These are phyloP conservation scores for Amanita molliuscula DNA, from an alignment of 768 basidiomycete species.

Conservation along the genomic window DNA sequence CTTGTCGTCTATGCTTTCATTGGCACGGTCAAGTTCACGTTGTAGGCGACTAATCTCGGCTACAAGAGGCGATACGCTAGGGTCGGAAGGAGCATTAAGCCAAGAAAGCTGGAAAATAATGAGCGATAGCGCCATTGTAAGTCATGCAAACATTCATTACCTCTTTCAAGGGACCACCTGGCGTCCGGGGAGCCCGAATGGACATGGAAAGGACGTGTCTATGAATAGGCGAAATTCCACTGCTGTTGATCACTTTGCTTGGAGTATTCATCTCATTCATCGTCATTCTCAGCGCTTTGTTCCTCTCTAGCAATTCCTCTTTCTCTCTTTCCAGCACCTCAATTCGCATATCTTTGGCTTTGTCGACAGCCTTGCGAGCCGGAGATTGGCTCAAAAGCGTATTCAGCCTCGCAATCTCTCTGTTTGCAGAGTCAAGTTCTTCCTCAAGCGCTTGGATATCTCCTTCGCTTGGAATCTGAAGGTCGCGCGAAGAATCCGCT, in stretches of 20 bases:
- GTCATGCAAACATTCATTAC: conserved; percentile 29
- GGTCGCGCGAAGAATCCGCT: conserved; percentile 14
- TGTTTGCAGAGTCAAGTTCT: conserved; percentile 70
- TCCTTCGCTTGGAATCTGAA: conserved; percentile 29
- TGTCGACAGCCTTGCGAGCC: conserved; percentile 67
- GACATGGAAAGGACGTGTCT: conserved; percentile 63
- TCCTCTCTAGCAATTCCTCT: conserved; percentile 63
- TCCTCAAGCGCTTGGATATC: conserved; percentile 61
- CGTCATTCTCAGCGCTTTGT: conserved; percentile 46
- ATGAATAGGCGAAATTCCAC: conserved; percentile 68
- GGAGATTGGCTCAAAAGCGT: conserved; percentile 62
- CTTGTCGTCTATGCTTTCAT: conserved; percentile 83
- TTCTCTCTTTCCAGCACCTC: conserved; percentile 69
- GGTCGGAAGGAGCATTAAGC: conserved; percentile 56
- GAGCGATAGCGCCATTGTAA: not conserved
- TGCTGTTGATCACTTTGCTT: conserved; percentile 39
- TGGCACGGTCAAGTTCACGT: conserved; percentile 65
- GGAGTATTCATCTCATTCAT: conserved; percentile 48
- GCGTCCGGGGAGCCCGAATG: conserved; percentile 61
- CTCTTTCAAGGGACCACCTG: conserved; percentile 69
- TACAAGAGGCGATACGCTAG: conserved; percentile 51
- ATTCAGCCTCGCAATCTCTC: conserved; percentile 64
- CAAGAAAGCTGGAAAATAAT: conserved; percentile 48
- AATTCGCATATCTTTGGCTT: conserved; percentile 66
- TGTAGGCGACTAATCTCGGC: conserved; percentile 67